Evolutionary conservation across 352 stramenopile species (phyloP).

Genomic region (Globisporangium nagaii): DNA sequence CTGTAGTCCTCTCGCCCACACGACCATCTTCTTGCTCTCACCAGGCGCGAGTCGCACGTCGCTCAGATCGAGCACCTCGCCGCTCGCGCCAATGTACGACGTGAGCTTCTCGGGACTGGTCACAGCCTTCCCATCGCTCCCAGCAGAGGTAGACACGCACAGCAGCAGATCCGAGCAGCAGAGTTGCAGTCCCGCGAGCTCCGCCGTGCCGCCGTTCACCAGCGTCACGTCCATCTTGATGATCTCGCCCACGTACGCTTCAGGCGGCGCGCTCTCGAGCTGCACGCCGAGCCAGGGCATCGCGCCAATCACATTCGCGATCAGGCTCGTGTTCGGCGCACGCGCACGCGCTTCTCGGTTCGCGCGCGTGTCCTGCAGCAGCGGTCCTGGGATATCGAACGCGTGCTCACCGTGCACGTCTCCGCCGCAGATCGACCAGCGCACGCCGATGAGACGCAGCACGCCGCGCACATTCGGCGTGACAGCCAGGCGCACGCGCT

Average conservation of each 20-base stretch:
- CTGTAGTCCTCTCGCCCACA: conserved; percentile 44
- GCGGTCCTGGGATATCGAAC: conserved; percentile 73
- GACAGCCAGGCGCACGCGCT: conserved; percentile 61
- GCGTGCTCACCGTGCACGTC: conserved; percentile 77
- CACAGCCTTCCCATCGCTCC: not conserved
- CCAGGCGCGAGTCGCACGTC: conserved; percentile 42
- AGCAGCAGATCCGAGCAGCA: conserved; percentile 61
- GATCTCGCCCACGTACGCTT: conserved; percentile 61
- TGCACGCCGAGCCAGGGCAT: conserved; percentile 84
- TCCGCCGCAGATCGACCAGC: conserved; percentile 79
- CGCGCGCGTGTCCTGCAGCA: conserved; percentile 76
- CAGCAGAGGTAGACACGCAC: conserved; percentile 26
- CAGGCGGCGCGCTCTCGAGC: conserved; percentile 30
- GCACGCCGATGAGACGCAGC: conserved; percentile 60
- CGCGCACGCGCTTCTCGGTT: conserved; percentile 66
- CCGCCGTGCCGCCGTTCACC: conserved; percentile 47
- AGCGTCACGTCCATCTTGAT: conserved; percentile 48
- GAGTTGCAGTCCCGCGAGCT: conserved; percentile 49
- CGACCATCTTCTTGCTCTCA: conserved; percentile 35
- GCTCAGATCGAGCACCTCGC: conserved; percentile 58
- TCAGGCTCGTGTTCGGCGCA: conserved; percentile 70
- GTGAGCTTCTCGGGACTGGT: conserved; percentile 22
- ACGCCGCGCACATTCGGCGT: conserved; percentile 53
- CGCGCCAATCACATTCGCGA: conserved; percentile 57
- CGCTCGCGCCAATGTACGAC: conserved; percentile 55